phyloP scores from a whole-genome alignment of 2,329 filamentous ascomycete species.

The Pyrenochaeta sp. region DNA sequence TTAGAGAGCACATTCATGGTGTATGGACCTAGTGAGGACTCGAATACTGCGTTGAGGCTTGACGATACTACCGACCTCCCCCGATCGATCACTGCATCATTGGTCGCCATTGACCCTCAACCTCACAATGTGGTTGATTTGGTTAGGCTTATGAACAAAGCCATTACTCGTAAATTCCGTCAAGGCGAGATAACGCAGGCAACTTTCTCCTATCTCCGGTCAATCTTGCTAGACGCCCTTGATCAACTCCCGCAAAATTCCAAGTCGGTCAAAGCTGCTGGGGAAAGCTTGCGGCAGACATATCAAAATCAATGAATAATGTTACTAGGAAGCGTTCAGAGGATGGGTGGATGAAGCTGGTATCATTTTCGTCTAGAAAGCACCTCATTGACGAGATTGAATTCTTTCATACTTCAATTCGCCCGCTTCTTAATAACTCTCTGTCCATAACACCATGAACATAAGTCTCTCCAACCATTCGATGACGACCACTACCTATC shows the following conservation, averaged over 20 bases:
- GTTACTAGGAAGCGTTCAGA: background rate
- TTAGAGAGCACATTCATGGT: constrained; percentile 8
- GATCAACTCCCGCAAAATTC: background rate
- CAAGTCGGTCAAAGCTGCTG: background rate
- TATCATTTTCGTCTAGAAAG: too few relatives aligned
- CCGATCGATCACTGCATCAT: background rate
- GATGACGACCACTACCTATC: too few relatives aligned
- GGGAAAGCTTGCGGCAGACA: background rate
- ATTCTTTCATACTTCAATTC: too few relatives aligned
- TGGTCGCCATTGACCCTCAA: background rate
- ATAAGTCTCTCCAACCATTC: too few relatives aligned
- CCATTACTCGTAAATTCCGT: background rate
- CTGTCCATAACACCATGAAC: too few relatives aligned
- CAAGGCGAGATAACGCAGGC: background rate
- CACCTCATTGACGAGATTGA: too few relatives aligned
- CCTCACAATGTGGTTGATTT: background rate
- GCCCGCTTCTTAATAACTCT: too few relatives aligned
- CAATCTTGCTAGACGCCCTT: background rate
- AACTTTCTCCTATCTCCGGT: background rate
- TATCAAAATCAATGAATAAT: background rate
- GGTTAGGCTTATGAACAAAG: background rate
- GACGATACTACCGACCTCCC: background rate
- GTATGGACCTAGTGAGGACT: background rate
- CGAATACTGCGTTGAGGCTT: background rate
- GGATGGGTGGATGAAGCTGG: too few relatives aligned